phyloP scores from a whole-genome alignment of 83 land plant species.

The Isoetes engelmannii region DNA sequence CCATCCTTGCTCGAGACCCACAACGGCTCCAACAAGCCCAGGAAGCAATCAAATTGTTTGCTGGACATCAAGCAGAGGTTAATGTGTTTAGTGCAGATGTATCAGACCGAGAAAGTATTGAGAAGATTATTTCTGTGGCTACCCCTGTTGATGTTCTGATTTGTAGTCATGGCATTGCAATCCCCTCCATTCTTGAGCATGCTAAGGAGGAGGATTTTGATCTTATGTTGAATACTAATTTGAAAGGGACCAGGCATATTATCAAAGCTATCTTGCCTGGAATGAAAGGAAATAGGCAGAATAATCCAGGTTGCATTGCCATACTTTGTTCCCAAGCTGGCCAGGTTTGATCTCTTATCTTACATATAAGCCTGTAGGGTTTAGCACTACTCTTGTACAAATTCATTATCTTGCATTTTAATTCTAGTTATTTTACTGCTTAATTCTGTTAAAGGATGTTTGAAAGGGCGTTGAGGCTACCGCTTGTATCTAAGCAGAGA shows the following conservation, averaged over 20 bases:
- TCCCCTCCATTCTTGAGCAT: conserved; percentile 51
- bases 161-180: conserved; percentile 80
- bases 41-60: conserved; percentile 2
- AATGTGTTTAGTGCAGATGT: conserved; percentile 59
- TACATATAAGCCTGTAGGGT: no score
- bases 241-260: conserved; percentile 65
- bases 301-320: conserved; percentile 51
- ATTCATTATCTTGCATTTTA: neutral
- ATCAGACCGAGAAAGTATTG: conserved; percentile 43
- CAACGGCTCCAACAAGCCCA: neutral
- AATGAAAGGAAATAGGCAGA: conserved; percentile 41
- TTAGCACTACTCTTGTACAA: neutral
- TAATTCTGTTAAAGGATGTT: neutral
- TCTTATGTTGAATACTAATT: conserved; percentile 67
- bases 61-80: conserved; percentile 42
- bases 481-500: no score
- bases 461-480: neutral
- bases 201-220: conserved; percentile 45
- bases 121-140: conserved; percentile 35
- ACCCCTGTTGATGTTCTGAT: conserved; percentile 69
- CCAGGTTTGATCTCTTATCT: conserved; percentile 45
- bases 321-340: conserved; percentile 91
- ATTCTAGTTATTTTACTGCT: neutral
- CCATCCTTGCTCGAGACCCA: conserved; percentile 62
- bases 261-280: conserved; percentile 79